Base-by-base conservation (phyloP, 495 filamentous ascomycete species). In the Penicillium canariense region DNA sequence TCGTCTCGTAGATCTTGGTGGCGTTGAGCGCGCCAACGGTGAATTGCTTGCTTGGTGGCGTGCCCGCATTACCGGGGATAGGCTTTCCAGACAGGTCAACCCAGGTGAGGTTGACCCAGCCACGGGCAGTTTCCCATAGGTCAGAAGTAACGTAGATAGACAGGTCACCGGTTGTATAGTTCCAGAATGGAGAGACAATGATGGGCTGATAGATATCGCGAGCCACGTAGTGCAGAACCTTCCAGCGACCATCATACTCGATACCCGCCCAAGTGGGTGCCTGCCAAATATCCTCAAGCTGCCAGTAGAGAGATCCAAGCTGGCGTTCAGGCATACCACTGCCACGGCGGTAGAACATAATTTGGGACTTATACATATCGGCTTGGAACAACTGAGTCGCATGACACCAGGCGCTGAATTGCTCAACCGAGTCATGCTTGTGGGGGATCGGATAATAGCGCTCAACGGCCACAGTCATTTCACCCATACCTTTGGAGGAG, bases 381-480 rank as follows among this genome's bases (percentile, higher is more conserved):
- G 84, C 83, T 57, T 88, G 85, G 70, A 87, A 88, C 17, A 87
- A 68, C 58, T 88, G 84, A 1, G 85, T 88, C 3, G 82, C 73
- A 48, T 83, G 79, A 52, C 81, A 84, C 86, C 86, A 89, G 14
- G 85, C 82, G 20, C 80, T 83, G 67, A 89, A 88, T 56, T 88
- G 87, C 15, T 79, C 82, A 1, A 82, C 44, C 0, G 77, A 52
- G 54, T 88, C 77, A 0, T 70, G 57, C 51, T 84, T 82, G 52
- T 78, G 66, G 1, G 86, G 85, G n/a, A 75, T 64, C 0, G 85
- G 85, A 55, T 87, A 87, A 71, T 83, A 87, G 40, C 64, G 60
- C 53, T 83, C 62, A 0, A 80, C 84, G 0, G 81, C 83, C 14
- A 77, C 66, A 0, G 85, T 88, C 84, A 88, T 87, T 50, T 88